Evolutionary conservation across 192 early-diverging fungal genomes (phyloP).

Genomic region (Coemansia sp.): DNA sequence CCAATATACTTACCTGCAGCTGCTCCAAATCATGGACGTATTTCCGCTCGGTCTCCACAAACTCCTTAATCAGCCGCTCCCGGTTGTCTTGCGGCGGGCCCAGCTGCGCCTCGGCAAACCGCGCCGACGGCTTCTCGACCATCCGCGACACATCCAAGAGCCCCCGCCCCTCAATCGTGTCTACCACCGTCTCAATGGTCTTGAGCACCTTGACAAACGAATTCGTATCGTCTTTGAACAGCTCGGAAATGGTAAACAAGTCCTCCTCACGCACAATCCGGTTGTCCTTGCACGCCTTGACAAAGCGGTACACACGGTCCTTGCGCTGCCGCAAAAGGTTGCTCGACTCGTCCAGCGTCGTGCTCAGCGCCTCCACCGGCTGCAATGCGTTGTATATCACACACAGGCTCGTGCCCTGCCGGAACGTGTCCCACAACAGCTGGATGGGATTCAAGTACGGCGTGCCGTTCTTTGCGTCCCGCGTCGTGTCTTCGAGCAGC

Average conservation of each 20-base stretch:
- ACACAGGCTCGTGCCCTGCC: slow-evolving; percentile 68
- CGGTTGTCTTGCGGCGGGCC: slow-evolving; percentile 82
- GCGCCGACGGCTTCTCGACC: slow-evolving; percentile 48
- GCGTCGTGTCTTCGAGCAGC: slow-evolving; percentile 32
- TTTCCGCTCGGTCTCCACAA: slow-evolving; percentile 90
- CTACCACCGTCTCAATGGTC: slow-evolving; percentile 74
- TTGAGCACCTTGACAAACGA: slow-evolving; percentile 95
- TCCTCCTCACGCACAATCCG: slow-evolving; percentile 73
- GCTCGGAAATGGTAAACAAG: slow-evolving; percentile 80
- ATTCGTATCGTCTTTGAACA: slow-evolving; percentile 94
- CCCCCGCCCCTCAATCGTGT: slow-evolving; percentile 67
- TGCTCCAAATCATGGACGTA: slow-evolving; percentile 88
- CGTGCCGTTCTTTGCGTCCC: slow-evolving; percentile 40
- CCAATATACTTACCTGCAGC: slow-evolving; percentile 59
- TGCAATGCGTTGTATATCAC: slow-evolving; percentile 70
- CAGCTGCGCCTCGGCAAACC: slow-evolving; percentile 55
- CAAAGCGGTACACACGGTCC: slow-evolving; percentile 81
- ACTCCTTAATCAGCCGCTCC: slow-evolving; percentile 80
- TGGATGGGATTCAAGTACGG: slow-evolving; percentile 66
- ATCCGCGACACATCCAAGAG: slow-evolving; percentile 37
- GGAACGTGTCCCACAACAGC: slow-evolving; percentile 71
- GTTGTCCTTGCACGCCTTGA: slow-evolving; percentile 82
- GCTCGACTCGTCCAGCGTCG: slow-evolving; percentile 57
- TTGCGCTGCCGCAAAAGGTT: slow-evolving; percentile 71
- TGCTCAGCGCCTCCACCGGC: slow-evolving; percentile 62